Conservation (phyloP, 805 yeast species). For the Pichia membranifaciens region DNA sequence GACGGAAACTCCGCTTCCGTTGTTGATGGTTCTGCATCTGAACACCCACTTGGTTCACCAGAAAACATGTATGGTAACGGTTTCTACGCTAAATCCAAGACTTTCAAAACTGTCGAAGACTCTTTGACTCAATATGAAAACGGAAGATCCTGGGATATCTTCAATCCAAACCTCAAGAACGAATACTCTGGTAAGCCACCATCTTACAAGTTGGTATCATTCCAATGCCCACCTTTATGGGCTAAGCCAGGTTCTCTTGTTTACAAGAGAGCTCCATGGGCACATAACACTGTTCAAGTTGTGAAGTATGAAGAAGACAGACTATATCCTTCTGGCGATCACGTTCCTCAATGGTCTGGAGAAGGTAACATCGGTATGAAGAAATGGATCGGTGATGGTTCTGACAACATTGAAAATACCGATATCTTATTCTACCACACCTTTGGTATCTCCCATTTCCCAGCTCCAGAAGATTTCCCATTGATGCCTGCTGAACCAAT, state of each 20-base stretch:
- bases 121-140: slow-evolving; percentile 60
- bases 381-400: slow-evolving; percentile 62
- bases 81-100: slow-evolving; percentile 57
- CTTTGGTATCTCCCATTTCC: slow-evolving; percentile 80
- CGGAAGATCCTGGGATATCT: slow-evolving; percentile 71
- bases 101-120: slow-evolving; percentile 63
- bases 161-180: slow-evolving; percentile 63
- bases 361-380: slow-evolving; percentile 62
- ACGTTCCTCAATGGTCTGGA: slow-evolving; percentile 69
- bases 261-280: slow-evolving; percentile 80
- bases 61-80: slow-evolving; percentile 77
- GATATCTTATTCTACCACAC: slow-evolving; percentile 76
- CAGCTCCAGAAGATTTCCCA: slow-evolving; percentile 87
- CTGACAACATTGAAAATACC: slow-evolving; percentile 53
- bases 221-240: slow-evolving; percentile 65
- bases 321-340: slow-evolving; percentile 76
- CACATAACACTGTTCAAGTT: slow-evolving; percentile 58
- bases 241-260: slow-evolving; percentile 72
- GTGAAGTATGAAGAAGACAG: slow-evolving; percentile 69
- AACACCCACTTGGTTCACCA: slow-evolving; percentile 55
- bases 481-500: slow-evolving; percentile 85
- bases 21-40: slow-evolving; percentile 57
- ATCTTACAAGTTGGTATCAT: slow-evolving; percentile 70
- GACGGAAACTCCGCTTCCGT: slow-evolving; percentile 68
- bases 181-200: slow-evolving; percentile 70